Base-by-base conservation (phyloP, 441 rosid species). In the Jatropha multifida region DNA sequence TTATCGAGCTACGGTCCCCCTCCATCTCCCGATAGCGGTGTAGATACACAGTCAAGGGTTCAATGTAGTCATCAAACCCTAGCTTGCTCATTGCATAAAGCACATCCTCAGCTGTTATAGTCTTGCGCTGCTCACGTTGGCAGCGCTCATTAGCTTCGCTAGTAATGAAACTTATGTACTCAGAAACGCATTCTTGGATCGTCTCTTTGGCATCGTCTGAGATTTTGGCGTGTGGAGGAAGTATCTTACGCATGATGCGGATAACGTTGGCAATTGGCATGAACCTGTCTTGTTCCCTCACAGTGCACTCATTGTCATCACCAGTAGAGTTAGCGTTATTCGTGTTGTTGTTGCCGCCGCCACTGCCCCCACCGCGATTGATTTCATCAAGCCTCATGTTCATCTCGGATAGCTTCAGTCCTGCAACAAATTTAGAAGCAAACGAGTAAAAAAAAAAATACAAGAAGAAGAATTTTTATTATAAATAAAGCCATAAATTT, bases 41-140 rank as follows among this genome's bases (percentile, higher is more conserved):
- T n/a, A 90, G 85, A 81, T 74, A 91, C 51, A 87, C n/a, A 2
- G 90, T 81, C 68, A 92, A 83, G 13, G 99, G 99, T 63, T 92
- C 96, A 4, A 95, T 85, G 85, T 93, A 93, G 80, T 93, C 97
- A 63, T 95, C 98, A 51, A 95, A 95, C 6, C 99, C 99, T 0
- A 95, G 90, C 86, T 93, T 92, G 84, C 94, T 86, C 97, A 95
- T 93, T 0, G 99, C 99, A 87, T 90, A 95, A 61, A 93, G 88
- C 71, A 95, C 86, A 62, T 95, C 99, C 85, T 95, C 98, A 0
- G 99, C 97, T 0, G 98, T 95, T 62, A 95, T 88, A 63, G 98
- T 95, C 90, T 92, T 95, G 82, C 98, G 93, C 85, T 93, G 98
- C 94, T 93, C 99, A 6, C 90, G 88, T 70, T 92, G 99, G 92